These are phyloP conservation scores for Lentinula sp. DNA, from an alignment of 768 basidiomycete species.

Conservation along the genomic window DNA sequence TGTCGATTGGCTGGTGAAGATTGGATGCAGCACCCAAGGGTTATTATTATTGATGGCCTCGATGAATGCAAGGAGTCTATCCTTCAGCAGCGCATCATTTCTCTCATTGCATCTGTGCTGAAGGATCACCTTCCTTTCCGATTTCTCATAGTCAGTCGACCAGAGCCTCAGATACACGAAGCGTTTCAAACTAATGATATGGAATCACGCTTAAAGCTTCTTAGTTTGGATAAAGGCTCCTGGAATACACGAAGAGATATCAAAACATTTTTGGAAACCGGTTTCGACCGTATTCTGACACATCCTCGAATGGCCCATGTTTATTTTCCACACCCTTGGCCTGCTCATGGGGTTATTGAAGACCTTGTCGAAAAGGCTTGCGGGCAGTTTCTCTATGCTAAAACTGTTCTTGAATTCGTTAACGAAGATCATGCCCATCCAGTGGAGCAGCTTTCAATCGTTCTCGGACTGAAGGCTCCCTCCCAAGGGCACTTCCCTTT, in stretches of 20 bases:
- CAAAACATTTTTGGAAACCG: slow-evolving; percentile 9
- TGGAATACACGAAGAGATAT: slow-evolving; percentile 13
- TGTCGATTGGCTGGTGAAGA: neutral
- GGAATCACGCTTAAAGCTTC: slow-evolving; percentile 7
- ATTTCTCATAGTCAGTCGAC: slow-evolving; percentile 21
- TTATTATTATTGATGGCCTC: slow-evolving; percentile 20
- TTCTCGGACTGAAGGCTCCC: neutral
- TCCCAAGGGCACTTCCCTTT: neutral
- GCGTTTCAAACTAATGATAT: neutral
- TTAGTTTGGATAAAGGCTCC: neutral
- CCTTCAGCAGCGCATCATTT: slow-evolving; percentile 2
- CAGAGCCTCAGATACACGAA: slow-evolving; percentile 17
- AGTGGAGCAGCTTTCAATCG: neutral
- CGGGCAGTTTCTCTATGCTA: neutral
- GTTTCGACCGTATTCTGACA: slow-evolving; percentile 9
- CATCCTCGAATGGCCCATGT: slow-evolving; percentile 5
- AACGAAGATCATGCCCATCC: neutral
- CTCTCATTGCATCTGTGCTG: neutral
- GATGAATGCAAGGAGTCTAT: slow-evolving; percentile 18
- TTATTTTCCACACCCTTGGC: slow-evolving; percentile 12
- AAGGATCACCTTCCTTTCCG: slow-evolving; percentile 12
- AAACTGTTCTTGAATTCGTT: neutral
- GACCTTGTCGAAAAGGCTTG: slow-evolving; percentile 11
- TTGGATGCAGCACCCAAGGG: neutral
- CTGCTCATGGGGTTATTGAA: slow-evolving; percentile 12